A percentile compares a stretch with the other conserved stretches of the same genome.
These are phyloP conservation scores for Globisporangium iwayamae DNA, from an alignment of 352 stramenopile species.

Conservation along the genomic window DNA sequence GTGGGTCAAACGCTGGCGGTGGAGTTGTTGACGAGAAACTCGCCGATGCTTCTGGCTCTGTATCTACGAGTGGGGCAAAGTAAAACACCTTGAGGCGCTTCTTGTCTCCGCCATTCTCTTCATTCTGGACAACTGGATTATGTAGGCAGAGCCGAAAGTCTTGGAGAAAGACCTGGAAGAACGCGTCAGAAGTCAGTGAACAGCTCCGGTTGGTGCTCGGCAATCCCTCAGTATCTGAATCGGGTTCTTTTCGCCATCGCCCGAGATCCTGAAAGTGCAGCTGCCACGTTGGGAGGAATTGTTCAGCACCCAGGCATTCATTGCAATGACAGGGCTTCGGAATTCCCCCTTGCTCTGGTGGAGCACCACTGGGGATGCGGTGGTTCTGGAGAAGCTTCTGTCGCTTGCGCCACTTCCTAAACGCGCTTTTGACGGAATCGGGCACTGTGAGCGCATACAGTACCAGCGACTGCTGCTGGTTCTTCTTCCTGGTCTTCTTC, in stretches of 20 bases:
- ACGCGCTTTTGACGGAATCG: conserved; percentile 25
- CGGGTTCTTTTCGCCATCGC: conserved; percentile 25
- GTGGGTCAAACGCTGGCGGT: conserved; percentile 26
- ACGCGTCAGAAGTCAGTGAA: conserved; percentile 20
- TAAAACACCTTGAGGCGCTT: conserved; percentile 25
- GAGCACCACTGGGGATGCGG: conserved; percentile 33
- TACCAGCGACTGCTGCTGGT: background rate
- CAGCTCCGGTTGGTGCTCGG: background rate
- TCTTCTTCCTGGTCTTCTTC: conserved; percentile 7
- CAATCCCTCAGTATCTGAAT: background rate
- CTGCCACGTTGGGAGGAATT: conserved; percentile 50
- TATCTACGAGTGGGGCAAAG: conserved; percentile 21
- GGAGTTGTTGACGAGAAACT: background rate
- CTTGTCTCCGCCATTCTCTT: background rate
- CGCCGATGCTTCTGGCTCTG: background rate
- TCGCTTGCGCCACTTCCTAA: conserved; percentile 37
- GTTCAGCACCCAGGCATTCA: conserved; percentile 39
- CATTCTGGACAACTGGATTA: conserved; percentile 7
- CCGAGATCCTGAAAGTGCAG: conserved; percentile 52
- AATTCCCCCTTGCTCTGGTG: conserved; percentile 33
- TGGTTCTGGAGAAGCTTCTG: conserved; percentile 29
- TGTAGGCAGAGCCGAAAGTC: conserved; percentile 23
- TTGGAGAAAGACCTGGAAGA: conserved; percentile 31
- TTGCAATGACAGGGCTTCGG: conserved; percentile 50
- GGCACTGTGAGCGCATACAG: conserved; percentile 39